Base-by-base conservation (phyloP, 306 rosid genomes). In the Cucumis melo region DNA sequence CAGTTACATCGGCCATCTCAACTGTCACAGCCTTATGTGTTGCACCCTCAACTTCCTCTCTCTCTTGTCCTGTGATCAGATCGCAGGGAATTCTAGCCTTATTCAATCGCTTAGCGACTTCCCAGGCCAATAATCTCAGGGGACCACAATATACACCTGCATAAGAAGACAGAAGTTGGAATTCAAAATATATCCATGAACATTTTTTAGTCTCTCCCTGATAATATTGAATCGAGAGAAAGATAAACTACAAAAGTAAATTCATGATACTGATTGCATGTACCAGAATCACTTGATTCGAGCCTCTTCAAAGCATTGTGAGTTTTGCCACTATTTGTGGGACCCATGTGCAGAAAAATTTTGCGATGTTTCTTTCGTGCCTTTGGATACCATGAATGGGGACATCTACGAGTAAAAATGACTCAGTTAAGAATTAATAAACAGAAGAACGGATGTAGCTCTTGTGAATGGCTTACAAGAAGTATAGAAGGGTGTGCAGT, bases 81-180 rank as follows among this genome's bases (percentile, higher is more conserved):
- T 92, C 86, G 78, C 97, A 94, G 36, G 92, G 96, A 78, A 94
- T 90, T 15, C 90, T 89, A 71, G 87, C 99, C 89, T 89, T 92
- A 88, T 94, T 94, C 93, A 94, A 62, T 73, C 90, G 91, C 84
- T 92, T 88, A 7, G 97, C 89, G 81, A 94, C 87, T 85, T 94
- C 99, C 95, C 99, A 94, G 14, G 97, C 99, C 89, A 94, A 86
- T 89, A 94, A 88, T 88, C 99, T 87, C 82, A 94, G 83, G 80
- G 97, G 99, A 83, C 96, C 91, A 86, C 99, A 94, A 79, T 94
- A 94, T 73, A 94, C 74, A 29, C 99, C 97, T 94, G 87, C 82
- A 84, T 39, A 61, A 19, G n/a, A 87, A 60, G 80, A 41, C 32
- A 27, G 51, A 27, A 14, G n/a, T 7, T 32, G 6, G 24, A 50